A percentile compares a stretch with the other conserved stretches of the same genome.
These are phyloP conservation scores for Odonthalia washingtoniensis DNA, from an alignment of 31 red algal species.

Conservation along the genomic window DNA sequence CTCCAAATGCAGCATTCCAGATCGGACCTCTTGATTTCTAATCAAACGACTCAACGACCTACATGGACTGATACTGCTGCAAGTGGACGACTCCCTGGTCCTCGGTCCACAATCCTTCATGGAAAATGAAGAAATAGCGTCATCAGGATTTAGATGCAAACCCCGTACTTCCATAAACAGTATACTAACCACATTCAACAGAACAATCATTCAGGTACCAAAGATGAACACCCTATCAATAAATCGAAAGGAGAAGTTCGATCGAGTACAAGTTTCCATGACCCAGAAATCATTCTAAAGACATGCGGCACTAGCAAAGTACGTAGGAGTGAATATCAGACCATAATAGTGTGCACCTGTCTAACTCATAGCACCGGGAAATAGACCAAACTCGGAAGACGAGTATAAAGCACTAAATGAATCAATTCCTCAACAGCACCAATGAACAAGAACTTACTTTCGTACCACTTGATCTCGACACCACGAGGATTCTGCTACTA, in stretches of 20 bases:
- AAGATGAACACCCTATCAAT: background rate
- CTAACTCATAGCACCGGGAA: background rate
- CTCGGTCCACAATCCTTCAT: background rate
- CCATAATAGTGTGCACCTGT: conserved; percentile 28
- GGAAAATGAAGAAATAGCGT: background rate
- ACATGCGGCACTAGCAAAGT: background rate
- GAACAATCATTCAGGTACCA: background rate
- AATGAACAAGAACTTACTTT: no score
- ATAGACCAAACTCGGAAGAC: no score
- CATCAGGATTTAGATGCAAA: background rate
- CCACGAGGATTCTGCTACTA: no score
- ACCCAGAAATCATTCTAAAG: background rate
- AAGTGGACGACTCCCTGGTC: conserved; percentile 7
- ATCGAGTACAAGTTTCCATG: background rate
- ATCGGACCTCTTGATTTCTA: background rate
- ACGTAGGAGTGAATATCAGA: background rate
- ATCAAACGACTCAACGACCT: background rate
- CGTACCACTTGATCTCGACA: no score
- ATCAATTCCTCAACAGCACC: no score
- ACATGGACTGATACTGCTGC: background rate
- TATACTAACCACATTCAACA: background rate
- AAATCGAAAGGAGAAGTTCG: background rate
- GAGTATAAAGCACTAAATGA: no score
- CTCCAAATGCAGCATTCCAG: no score
- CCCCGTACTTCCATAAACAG: background rate